These are phyloP conservation scores for Verticillium tricorpus DNA, from an alignment of 2,329 filamentous ascomycete genomes.

Conservation along the genomic window DNA sequence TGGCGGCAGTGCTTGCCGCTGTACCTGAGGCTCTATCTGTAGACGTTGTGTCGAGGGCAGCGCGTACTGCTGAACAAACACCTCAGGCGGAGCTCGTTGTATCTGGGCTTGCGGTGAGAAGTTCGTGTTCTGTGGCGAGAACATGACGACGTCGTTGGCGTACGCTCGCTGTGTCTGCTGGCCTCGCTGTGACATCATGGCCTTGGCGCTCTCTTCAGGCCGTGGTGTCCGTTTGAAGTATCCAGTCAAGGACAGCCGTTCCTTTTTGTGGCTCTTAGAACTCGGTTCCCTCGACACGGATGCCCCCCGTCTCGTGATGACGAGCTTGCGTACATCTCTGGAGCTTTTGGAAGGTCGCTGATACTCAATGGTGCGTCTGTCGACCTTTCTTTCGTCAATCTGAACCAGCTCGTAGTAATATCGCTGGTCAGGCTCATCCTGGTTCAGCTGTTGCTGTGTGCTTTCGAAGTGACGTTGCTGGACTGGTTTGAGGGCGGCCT, in stretches of 20 bases:
- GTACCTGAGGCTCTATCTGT: not conserved
- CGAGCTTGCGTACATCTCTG: slow-evolving; percentile 4
- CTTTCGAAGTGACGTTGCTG: slow-evolving; percentile 39
- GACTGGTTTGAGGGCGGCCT: slow-evolving; percentile 24
- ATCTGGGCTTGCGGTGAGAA: slow-evolving; percentile 6
- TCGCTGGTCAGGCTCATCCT: slow-evolving; percentile 28
- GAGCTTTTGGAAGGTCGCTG: slow-evolving; percentile 2
- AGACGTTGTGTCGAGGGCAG: slow-evolving; percentile 3
- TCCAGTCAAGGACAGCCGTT: slow-evolving; percentile 36
- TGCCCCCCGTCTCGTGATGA: slow-evolving; percentile 2
- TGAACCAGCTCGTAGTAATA: slow-evolving; percentile 39
- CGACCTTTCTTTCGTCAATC: slow-evolving; percentile 31
- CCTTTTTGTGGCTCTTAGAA: slow-evolving; percentile 21
- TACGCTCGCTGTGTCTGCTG: slow-evolving; percentile 2
- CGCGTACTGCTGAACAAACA: slow-evolving; percentile 4
- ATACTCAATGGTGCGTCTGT: slow-evolving; percentile 10
- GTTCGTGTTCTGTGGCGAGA: not conserved
- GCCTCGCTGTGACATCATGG: slow-evolving; percentile 13
- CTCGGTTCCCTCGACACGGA: slow-evolving; percentile 15
- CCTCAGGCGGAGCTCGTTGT: slow-evolving; percentile 9
- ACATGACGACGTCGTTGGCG: not conserved
- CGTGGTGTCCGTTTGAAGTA: slow-evolving; percentile 40
- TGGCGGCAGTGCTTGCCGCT: slow-evolving; percentile 2
- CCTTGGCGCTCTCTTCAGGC: slow-evolving; percentile 22
- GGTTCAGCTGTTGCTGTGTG: slow-evolving; percentile 27